Conservation (phyloP, 768 basidiomycete species). For the Hericium erinaceus region DNA sequence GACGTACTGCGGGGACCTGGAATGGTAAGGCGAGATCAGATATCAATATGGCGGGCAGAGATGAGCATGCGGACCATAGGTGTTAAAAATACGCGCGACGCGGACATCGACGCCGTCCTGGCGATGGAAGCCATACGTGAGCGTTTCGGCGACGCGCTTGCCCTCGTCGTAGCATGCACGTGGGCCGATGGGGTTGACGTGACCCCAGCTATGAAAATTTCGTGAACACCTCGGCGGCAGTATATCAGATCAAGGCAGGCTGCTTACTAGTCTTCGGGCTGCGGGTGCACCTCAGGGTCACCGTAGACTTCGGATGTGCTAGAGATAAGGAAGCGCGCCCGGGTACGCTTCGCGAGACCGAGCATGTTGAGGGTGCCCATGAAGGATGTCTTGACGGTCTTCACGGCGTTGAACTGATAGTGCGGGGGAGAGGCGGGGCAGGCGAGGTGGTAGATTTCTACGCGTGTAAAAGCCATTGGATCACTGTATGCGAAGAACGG, state of each 20-base stretch:
- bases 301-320: slow-evolving; percentile 99
- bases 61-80: slow-evolving; percentile 47
- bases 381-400: slow-evolving; percentile 98
- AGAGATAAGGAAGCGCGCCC: slow-evolving; percentile 92
- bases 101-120: slow-evolving; percentile 95
- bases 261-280: slow-evolving; percentile 86
- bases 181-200: slow-evolving; percentile 97
- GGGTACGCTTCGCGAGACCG: slow-evolving; percentile 92
- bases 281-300: slow-evolving; percentile 96
- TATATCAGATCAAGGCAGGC: slow-evolving; percentile 1
- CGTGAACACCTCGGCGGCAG: slow-evolving; percentile 4
- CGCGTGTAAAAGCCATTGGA: slow-evolving; percentile 1
- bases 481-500: neutral
- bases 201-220: slow-evolving; percentile 64
- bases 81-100: slow-evolving; percentile 98
- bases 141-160: slow-evolving; percentile 96
- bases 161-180: slow-evolving; percentile 99
- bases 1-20: slow-evolving; percentile 58
- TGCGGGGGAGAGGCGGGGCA: slow-evolving; percentile 97
- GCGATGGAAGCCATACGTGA: slow-evolving; percentile 92
- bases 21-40: neutral
- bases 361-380: slow-evolving; percentile 99
- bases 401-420: slow-evolving; percentile 96
- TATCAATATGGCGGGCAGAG: neutral
- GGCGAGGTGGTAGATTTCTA: slow-evolving; percentile 97